Conservation (phyloP, 1,139 yeast species). For the Taiozyma sp. region DNA sequence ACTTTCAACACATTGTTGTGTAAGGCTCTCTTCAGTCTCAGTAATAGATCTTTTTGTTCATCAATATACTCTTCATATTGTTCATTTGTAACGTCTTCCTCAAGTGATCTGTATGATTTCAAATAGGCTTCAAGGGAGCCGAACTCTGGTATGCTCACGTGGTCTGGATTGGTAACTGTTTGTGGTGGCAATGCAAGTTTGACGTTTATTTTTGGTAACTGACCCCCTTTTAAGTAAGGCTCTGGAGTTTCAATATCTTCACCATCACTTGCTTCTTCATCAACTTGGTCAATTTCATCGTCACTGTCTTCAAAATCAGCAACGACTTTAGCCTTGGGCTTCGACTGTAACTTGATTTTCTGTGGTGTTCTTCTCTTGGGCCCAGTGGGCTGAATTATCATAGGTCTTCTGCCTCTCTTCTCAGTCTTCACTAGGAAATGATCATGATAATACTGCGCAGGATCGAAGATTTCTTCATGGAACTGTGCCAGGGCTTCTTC, state of each 20-base stretch:
- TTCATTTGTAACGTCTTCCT: constrained; percentile 41
- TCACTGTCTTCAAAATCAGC: neutral
- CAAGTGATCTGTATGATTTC: constrained; percentile 49
- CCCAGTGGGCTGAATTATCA: neutral
- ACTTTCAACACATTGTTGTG: constrained; percentile 42
- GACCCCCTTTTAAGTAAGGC: constrained; percentile 10
- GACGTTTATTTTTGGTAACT: constrained; percentile 36
- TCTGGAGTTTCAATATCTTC: constrained; percentile 16
- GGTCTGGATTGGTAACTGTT: constrained; percentile 74
- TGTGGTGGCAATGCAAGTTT: constrained; percentile 52
- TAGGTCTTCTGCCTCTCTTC: neutral
- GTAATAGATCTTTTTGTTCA: constrained; percentile 38
- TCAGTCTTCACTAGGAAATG: constrained; percentile 10
- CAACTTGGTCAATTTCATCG: neutral
- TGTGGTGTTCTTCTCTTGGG: neutral
- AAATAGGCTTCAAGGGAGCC: constrained; percentile 38
- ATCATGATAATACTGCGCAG: constrained; percentile 18
- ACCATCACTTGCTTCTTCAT: constrained; percentile 9
- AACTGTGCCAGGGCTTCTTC: constrained; percentile 19
- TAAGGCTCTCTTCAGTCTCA: constrained; percentile 51
- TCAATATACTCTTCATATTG: constrained; percentile 35
- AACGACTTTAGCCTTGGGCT: neutral
- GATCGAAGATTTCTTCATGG: constrained; percentile 14
- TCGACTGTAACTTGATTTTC: neutral
- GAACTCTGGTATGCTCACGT: constrained; percentile 42